Base-by-base conservation (phyloP, 352 stramenopile genomes). In the Phytophthora quininea region DNA sequence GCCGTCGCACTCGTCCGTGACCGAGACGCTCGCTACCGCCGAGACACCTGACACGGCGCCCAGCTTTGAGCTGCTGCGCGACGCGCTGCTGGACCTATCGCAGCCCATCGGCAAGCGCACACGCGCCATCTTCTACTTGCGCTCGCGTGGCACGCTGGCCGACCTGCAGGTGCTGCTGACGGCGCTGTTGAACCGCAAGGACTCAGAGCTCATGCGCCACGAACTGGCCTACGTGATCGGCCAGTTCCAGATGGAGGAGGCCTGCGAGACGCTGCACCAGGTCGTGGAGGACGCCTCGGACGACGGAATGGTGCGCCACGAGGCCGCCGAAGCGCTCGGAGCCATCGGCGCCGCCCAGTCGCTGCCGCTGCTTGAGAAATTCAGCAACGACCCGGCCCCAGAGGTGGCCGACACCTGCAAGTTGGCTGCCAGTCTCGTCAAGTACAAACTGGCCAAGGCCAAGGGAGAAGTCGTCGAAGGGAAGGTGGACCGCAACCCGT, bases 151-250 rank as follows among this genome's bases (percentile, higher is more conserved):
- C 53, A 72, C 77, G 47, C 80, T 90, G 38, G 80, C 90, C 50
- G 89, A 96, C 61, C 76, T 96, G 31, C 64, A 87, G 27, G 84
- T 93, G 30, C 76, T 98, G 47, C 68, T 92, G 3, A 54, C 51
- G n/a, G 93, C 93, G 19, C 69, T 98, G 19, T 7, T 64, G 47
- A 96, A 97, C 67, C 90, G 90, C 72, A 64, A 82, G 43, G 93
- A 97, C 70, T 98, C 89, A 70, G 91, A 97, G 51, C 82, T 99
- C 35, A 94, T 99, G 68, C 88, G 98, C 53, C 98, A 99, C 84
- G 98, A 99, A 78, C 75, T 99, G 38, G 97, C 97, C 8, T 99
- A 99, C 79, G 96, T 99, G 9, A 93, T 99, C 33, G 98, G 98
- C 45, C 98, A 99, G 77, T 96, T 99, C 76, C 91, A 98, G 75